These are phyloP conservation scores for Vigna angularis DNA, from an alignment of 306 rosid genomes.

Conservation along the genomic window DNA sequence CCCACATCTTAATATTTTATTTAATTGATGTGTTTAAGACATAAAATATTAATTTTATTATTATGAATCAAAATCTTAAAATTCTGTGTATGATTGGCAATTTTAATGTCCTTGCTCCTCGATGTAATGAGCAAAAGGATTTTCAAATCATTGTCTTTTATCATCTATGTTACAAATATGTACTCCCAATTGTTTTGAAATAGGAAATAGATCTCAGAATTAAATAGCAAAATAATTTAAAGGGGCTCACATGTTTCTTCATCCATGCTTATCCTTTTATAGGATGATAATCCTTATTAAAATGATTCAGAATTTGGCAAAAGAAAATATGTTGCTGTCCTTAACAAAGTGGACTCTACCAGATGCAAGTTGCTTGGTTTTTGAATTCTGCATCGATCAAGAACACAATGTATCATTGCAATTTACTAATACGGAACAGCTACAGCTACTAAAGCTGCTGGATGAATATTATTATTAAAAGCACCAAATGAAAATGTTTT, in stretches of 20 bases:
- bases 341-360: conserved; percentile 17
- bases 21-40: too few species aligned
- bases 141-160: neutral
- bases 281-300: neutral
- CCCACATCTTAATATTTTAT: too few species aligned
- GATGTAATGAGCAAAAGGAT: neutral
- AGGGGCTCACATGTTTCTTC: neutral
- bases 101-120: neutral
- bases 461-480: conserved; percentile 37
- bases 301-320: conserved; percentile 11
- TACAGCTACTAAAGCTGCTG: conserved; percentile 41
- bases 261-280: neutral
- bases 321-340: conserved; percentile 14
- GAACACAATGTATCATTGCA: conserved; percentile 30
- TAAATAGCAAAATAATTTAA: neutral
- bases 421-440: conserved; percentile 47
- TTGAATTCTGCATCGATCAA: conserved; percentile 39
- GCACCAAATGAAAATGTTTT: conserved; percentile 33
- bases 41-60: too few species aligned
- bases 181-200: neutral
- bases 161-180: too few species aligned
- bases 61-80: too few species aligned
- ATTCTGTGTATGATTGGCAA: too few species aligned
- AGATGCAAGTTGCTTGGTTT: conserved; percentile 16
- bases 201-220: too few species aligned